Evolutionary conservation across 2,329 filamentous ascomycete species (phyloP), one percentile per base, ranked within the genome.

Genomic region (Ophiostoma ips): DNA sequence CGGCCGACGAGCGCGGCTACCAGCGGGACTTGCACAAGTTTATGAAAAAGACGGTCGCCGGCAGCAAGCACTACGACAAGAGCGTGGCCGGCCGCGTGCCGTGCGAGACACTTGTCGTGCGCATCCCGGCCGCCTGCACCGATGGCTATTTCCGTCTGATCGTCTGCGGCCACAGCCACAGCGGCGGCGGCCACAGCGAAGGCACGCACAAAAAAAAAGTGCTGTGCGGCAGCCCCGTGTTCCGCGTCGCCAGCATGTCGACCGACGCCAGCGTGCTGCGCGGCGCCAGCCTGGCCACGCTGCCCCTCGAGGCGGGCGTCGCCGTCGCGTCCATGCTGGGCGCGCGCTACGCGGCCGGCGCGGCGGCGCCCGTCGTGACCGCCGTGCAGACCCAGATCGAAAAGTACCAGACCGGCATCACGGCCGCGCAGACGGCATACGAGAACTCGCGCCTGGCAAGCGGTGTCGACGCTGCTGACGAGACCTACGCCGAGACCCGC

Each of bases 91-190:
- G 84, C 51, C 52, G 53, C 12, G 50, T 66, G 0, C 62, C 78
- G 0, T 69, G 80, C 1, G 79, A 84, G 61, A 85, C 82, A 0
- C 73, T 75, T 28, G 66, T 85, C 1, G 66, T 84, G 6, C 71
- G 81, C 3, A 79, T 86, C 41, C 82, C 82, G 0, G 75, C 76
- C 0, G 68, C 74, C 0, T 77, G 77, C 0, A 68, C 68, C 0
- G 82, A 86, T 60, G 82, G 82, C 0, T 86, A 86, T 58, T 80
- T 84, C 50, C 76, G 81, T 11, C 65, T 86, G 5, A 74, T 84
- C 0, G 66, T 86, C 9, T 84, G 79, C 65, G 0, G 7, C 53
- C 57, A 2, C 57, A 59, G 2, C 56, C 55, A 28, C 37, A 24
- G 15, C 13, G 15, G 28, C 7, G 24, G 13, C 13, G n/a, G 15